Conservation (phyloP, 768 basidiomycete species). For the Leccinum fibrillosum region DNA sequence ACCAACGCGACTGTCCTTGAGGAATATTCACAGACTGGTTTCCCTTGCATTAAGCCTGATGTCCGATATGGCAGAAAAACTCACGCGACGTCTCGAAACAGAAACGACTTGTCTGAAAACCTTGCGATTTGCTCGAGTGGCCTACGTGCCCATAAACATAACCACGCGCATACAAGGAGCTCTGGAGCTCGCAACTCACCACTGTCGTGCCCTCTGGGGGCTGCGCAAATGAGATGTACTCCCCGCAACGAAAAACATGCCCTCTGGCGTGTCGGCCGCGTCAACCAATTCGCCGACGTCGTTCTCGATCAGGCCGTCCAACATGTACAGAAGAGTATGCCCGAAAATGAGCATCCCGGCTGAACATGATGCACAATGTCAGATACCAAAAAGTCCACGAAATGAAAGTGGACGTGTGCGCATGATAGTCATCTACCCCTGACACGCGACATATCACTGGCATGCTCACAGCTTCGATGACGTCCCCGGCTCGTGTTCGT, state of each 20-base stretch:
- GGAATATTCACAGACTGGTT: conserved; percentile 80
- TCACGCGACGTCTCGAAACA: conserved; percentile 91
- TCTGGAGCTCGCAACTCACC: conserved; percentile 44
- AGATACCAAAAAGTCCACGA: background rate
- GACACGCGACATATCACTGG: conserved; percentile 73
- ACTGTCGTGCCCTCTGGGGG: conserved; percentile 78
- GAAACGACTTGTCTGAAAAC: conserved; percentile 77
- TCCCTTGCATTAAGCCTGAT: background rate
- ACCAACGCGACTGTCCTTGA: conserved; percentile 88
- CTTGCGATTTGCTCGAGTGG: conserved; percentile 75
- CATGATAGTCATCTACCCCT: conserved; percentile 90
- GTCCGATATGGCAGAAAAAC: conserved; percentile 25
- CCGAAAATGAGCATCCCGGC: conserved; percentile 44
- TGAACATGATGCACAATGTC: too few species aligned
- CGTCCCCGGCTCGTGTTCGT: conserved; percentile 83
- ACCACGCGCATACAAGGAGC: background rate
- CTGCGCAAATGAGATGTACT: conserved; percentile 77
- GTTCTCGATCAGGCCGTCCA: conserved; percentile 85
- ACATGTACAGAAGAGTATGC: conserved; percentile 77
- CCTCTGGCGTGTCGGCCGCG: conserved; percentile 78
- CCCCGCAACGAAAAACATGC: conserved; percentile 80
- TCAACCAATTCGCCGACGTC: conserved; percentile 88
- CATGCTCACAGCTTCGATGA: conserved; percentile 73
- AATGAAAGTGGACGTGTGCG: conserved; percentile 23
- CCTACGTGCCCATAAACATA: conserved; percentile 43